A percentile compares a stretch with the other conserved stretches of the same genome.
These are phyloP conservation scores for Xerocomellus chrysenteron DNA, from an alignment of 768 basidiomycete species.

Conservation along the genomic window DNA sequence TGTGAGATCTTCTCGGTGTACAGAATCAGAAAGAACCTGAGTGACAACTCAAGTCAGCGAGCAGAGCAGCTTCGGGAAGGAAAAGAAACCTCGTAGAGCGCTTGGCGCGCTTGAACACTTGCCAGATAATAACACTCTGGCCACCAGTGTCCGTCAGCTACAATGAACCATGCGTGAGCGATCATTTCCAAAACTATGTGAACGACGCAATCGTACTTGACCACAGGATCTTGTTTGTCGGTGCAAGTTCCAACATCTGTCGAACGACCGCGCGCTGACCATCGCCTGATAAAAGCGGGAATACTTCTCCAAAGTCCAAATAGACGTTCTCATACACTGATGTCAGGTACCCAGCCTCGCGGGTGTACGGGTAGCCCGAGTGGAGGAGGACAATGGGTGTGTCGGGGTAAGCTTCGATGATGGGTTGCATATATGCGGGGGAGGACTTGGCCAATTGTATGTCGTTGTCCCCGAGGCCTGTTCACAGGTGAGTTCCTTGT, in stretches of 20 bases:
- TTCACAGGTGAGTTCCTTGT: background rate
- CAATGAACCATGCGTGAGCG: background rate
- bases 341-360: conserved; percentile 76
- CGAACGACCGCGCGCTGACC: conserved; percentile 61
- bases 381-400: conserved; percentile 70
- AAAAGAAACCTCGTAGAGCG: conserved; percentile 52
- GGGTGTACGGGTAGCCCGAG: conserved; percentile 73
- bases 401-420: conserved; percentile 62
- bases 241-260: conserved; percentile 67
- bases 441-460: conserved; percentile 56
- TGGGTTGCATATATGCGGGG: conserved; percentile 64
- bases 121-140: conserved; percentile 77
- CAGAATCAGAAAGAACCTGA: conserved; percentile 57
- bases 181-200: background rate
- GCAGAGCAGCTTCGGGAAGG: background rate
- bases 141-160: conserved; percentile 46
- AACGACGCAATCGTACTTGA: conserved; percentile 51
- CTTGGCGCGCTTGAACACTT: conserved; percentile 59
- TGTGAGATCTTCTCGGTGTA: conserved; percentile 49
- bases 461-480: conserved; percentile 70
- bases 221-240: conserved; percentile 81
- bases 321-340: conserved; percentile 73
- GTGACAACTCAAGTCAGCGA: conserved; percentile 55
- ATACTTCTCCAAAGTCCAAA: conserved; percentile 79
- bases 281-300: conserved; percentile 60